Conservation (phyloP, 2,329 filamentous ascomycete species). For the Curvularia verruculosa region DNA sequence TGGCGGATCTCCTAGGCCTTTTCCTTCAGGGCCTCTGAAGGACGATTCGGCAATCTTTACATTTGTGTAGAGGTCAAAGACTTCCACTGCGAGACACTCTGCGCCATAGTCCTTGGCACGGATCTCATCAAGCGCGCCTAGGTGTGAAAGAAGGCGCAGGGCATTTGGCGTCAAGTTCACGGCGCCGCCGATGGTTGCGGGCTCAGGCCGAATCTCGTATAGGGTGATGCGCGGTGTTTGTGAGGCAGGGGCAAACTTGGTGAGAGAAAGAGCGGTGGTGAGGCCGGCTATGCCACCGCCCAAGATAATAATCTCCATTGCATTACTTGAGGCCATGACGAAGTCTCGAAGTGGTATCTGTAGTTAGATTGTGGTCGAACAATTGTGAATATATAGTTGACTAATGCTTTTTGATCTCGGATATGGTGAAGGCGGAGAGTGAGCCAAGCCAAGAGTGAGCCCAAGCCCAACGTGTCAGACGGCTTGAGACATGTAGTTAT, state of each 20-base stretch:
- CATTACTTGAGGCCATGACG: slow-evolving; percentile 11
- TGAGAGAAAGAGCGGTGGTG: slow-evolving; percentile 52
- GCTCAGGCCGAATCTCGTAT: slow-evolving; percentile 56
- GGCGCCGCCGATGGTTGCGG: slow-evolving; percentile 62
- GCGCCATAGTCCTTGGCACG: slow-evolving; percentile 49
- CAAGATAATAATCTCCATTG: slow-evolving; percentile 38
- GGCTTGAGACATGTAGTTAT: not conserved
- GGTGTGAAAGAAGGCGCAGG: slow-evolving; percentile 60
- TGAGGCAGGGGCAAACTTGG: slow-evolving; percentile 49
- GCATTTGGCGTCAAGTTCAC: slow-evolving; percentile 67
- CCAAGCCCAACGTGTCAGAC: not conserved
- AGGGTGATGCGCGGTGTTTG: slow-evolving; percentile 52
- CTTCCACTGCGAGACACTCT: slow-evolving; percentile 52
- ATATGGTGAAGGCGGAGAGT: not conserved
- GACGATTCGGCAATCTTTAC: slow-evolving; percentile 52
- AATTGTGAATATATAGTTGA: not conserved
- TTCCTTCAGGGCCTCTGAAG: slow-evolving; percentile 51
- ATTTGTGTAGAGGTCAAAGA: slow-evolving; percentile 53
- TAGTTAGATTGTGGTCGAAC: not conserved
- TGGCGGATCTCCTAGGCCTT: slow-evolving; percentile 53
- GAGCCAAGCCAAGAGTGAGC: slow-evolving; percentile 3
- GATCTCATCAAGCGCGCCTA: slow-evolving; percentile 56
- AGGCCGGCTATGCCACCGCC: slow-evolving; percentile 45
- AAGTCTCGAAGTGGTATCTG: not conserved
- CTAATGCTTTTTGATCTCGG: not conserved